A percentile compares a stretch with the other conserved stretches of the same genome.
Evolutionary conservation across 768 basidiomycete species (phyloP).

Genomic region (Tricholoma sp.): DNA sequence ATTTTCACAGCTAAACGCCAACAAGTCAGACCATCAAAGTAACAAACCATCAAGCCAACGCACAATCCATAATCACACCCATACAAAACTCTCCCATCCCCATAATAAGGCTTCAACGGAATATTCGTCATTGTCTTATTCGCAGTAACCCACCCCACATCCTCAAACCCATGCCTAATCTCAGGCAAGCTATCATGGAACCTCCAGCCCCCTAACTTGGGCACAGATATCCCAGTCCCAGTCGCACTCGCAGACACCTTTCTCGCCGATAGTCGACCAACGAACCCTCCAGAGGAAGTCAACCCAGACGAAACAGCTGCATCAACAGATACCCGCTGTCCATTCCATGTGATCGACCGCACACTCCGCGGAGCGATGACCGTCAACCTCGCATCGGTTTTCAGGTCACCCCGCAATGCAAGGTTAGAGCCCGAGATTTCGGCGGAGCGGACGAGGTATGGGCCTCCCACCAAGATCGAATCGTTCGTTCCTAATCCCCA

Average conservation of each 20-base stretch:
- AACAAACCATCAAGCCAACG: conserved; percentile 20
- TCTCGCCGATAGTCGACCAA: conserved; percentile 37
- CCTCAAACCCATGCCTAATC: conserved; percentile 49
- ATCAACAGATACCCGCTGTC: conserved; percentile 36
- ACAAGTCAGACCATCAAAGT: neutral
- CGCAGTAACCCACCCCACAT: conserved; percentile 59
- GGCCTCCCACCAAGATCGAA: conserved; percentile 60
- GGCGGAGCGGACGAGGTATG: conserved; percentile 58
- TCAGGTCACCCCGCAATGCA: conserved; percentile 64
- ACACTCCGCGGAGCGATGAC: conserved; percentile 57
- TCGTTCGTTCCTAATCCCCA: conserved; percentile 73
- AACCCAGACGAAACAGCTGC: conserved; percentile 24
- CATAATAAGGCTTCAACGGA: conserved; percentile 62
- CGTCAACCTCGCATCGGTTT: conserved; percentile 49
- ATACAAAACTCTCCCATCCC: conserved; percentile 74
- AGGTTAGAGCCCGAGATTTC: conserved; percentile 45
- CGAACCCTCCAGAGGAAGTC: conserved; percentile 41
- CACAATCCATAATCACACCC: conserved; percentile 87
- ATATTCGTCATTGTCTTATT: conserved; percentile 73
- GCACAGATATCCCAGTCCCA: conserved; percentile 31
- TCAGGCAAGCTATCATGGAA: conserved; percentile 76
- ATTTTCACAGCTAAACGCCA: conserved; percentile 67
- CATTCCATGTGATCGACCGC: conserved; percentile 69
- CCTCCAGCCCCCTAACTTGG: conserved; percentile 62
- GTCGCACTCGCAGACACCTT: conserved; percentile 22